Evolutionary conservation across 345 rosid genomes (phyloP), one percentile per base, ranked within the genome.

Genomic region (Passiflora organensis): DNA sequence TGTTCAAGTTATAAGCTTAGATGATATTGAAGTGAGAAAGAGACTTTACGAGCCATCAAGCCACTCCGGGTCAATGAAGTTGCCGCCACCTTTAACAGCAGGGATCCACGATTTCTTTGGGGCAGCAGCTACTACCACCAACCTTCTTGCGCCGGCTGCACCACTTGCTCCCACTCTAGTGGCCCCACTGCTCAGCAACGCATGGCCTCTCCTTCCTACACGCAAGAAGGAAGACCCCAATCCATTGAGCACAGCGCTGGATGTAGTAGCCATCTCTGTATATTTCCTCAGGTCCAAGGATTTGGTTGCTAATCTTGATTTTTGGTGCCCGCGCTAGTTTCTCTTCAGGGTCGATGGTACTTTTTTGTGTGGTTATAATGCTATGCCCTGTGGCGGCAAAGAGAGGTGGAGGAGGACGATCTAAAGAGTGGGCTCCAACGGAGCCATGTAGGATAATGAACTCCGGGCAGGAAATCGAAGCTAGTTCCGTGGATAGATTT

Each of bases 31-130:
- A 42, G 9, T 6, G 41, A 43, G 43, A n/a, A 23, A 43, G n/a
- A 44, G 28, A 81, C 97, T n/a, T 78, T 79, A 91, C 98, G 99
- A 93, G 81, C 96, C 99, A 56, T 93, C 99, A 19, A 93, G 99
- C 96, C 99, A 93, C 56, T 86, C 99, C 1, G 99, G 96, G 80
- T 93, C 79, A 23, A 82, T 36, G 48, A 93, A 65, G 87, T 81
- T 86, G 56, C 96, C 91, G 6, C 95, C 96, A 17, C 84, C 84
- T 76, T 10, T 91, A 41, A 93, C 99, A 10, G 32, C 94, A 10
- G 99, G 99, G 66, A 93, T 64, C 99, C 99, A 93, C 2, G 99
- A 93, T 61, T 93, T 88, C 82, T 93, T 88, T 5, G 86, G 65
- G 17, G 58, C 59, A 69, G 74, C 71, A 8, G 78, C 86, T 0